phyloP scores from a whole-genome alignment of 306 rosid species.

The Herpetospermum pedunculosum region DNA sequence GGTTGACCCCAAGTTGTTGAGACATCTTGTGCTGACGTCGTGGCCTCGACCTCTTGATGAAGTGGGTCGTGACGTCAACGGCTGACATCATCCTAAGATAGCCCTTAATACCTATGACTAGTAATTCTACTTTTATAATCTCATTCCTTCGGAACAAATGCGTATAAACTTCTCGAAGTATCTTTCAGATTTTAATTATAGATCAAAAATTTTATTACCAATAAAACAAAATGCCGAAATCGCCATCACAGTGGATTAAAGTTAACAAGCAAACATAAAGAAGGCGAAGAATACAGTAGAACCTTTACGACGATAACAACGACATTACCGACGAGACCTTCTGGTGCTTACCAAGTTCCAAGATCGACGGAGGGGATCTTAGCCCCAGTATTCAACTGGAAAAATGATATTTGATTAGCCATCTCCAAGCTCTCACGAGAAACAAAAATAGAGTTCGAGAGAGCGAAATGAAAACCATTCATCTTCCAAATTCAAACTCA shows the following conservation, averaged over 20 bases:
- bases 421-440: too few relatives aligned
- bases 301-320: conserved; percentile 48
- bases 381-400: conserved; percentile 62
- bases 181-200: not conserved
- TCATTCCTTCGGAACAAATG: not conserved
- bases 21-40: too few relatives aligned
- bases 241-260: not conserved
- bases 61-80: too few relatives aligned
- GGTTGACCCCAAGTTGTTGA: too few relatives aligned
- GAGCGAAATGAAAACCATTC: not conserved
- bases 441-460: not conserved
- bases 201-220: not conserved
- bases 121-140: too few relatives aligned
- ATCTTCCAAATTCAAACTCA: too few relatives aligned
- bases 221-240: not conserved
- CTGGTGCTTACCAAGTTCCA: conserved; percentile 66
- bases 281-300: not conserved
- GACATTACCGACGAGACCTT: conserved; percentile 40
- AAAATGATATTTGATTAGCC: conserved; percentile 32
- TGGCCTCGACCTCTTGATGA: too few relatives aligned
- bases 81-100: too few relatives aligned
- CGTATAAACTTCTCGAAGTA: not conserved
- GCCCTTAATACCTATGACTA: too few relatives aligned
- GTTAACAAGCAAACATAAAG: not conserved
- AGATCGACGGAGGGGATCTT: conserved; percentile 63